Evolutionary conservation across 257 asterid species (phyloP), one percentile per base, ranked within the genome.

Genomic region (Fraxinus excelsior): DNA sequence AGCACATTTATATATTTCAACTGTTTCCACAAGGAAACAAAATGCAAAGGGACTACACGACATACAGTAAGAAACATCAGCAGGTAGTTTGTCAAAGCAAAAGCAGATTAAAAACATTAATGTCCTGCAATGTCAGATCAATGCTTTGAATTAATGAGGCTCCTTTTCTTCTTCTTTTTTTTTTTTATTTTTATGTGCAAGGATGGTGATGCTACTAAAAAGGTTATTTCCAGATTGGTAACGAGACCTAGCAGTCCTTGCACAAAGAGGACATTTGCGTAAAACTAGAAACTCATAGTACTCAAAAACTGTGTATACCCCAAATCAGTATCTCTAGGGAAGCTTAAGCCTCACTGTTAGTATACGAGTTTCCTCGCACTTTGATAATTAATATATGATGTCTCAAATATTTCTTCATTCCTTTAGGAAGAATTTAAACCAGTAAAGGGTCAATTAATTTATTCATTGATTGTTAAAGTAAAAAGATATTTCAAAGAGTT

Each of bases 1-100:
- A 74, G 46, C 44, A 84, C 73, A 75, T 64, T 72, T 18, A 49
- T 21, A 14, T 23, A 76, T 65, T 70, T 56, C 46, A 78, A 40
- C 25, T 40, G 72, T 21, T 77, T 67, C 65, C 40, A 32, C 12
- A 14, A 66, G 53, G 68, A 74, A 76, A 72, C 80, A 73, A 44
- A 42, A 34, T 35, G 16, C 53, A 69, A 69, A 69, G 19, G 2
- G 46, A 34, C 7, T 38, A 35, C 42, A 69, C 16, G 51, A 7
- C 53, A 68, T 68, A 34, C 25, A 19, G 31, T 21, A 69, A 56
- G 65, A 32, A 58, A 69, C n/a, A 70, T 75, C 23, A 75, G 74
- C 74, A 65, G 21, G 67, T 42, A 13, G 29, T 65, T 76, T 80
- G 35, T 34, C 44, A 38, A 56, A 19, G 51, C 56, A 19, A 51